Base-by-base conservation (phyloP, 1,284 basidiomycete genomes). In the Ustilago bromivora region DNA sequence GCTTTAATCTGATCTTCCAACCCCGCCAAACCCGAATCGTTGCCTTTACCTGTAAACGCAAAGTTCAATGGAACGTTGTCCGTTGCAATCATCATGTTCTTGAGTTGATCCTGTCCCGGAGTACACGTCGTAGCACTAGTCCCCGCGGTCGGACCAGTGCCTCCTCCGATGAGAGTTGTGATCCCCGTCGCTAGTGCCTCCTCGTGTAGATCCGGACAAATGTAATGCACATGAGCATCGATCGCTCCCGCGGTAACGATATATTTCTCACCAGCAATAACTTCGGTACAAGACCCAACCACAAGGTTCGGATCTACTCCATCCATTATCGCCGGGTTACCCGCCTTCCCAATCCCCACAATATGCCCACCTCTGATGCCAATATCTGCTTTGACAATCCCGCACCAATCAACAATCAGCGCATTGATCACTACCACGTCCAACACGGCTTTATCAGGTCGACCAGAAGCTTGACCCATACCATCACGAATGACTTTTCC, bases 351-450 rank as follows among this genome's bases (percentile, higher is more conserved):
- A 62, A 99, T 93, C 0, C 92, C 96, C 11, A 89, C 89, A 76
- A 99, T 98, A 60, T 88, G 82, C 0, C 96, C 96, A 71, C 91
- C 86, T 87, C 93, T 95, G 73, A 99, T 90, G 46, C 97, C 97
- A 60, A 99, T 94, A 84, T 99, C 97, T n/a, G 96, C 96, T 90
- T 98, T 98, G 90, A 93, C 94, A 71, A 99, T 96, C 1, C 95
- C 95, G 49, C 91, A 92, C 93, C 94, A 98, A 86, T 99, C 96
- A 49, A 99, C 87, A 71, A 99, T 92, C 56, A 99, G 89, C 0
- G 93, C 94, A 84, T 98, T 99, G 47, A 95, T 97, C 81, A 99
- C 94, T 59, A 98, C 92, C 9, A 96, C 89, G 84, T 99, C 97
- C 51, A 99, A 89, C 0, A 92, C 90, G 57, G 94, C 91, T 0